Evolutionary conservation across 148 eudicot species (phyloP), one percentile per base, ranked within the genome.

Genomic region (Fagopyrum tataricum): DNA sequence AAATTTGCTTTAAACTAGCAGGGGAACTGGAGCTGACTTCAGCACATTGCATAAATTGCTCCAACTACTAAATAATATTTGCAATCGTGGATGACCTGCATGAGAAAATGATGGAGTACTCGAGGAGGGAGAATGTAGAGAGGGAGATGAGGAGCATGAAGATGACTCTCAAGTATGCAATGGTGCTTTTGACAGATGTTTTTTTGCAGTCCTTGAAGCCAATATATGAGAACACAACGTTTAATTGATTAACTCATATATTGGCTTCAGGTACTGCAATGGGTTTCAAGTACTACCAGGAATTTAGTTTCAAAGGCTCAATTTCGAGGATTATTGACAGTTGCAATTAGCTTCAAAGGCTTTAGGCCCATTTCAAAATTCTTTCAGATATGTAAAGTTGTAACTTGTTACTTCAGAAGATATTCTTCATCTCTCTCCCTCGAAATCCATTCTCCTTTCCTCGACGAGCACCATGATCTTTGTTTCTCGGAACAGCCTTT

Each of bases 51-150:
- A 81, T 85, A 40, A 87, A 83, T 71, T 85, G 91, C 52, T 83
- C 91, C 40, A 87, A 88, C 77, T 74, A 80, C n/a, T n/a, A n/a
- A n/a, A 78, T 94, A 14, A 77, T 94, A 23, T 94, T 94, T 61
- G 91, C 98, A 3, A 90, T 90, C 97, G 96, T 90, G 0, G 99
- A 91, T 43, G 97, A 95, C 67, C 68, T 95, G 12, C 97, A 95
- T 11, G 97, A 95, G 78, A 95, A 91, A 71, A 90, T 91, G 92
- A 53, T 95, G 71, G 97, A 91, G 75, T 90, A 95, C 62, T 90
- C 97, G 0, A 84, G 88, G 26, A 83, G 98, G 52, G 96, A 83
- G 5, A 95, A 90, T 15, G 92, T 96, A 2, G 98, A 91, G 79
- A 83, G 86, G 73, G 98, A 95, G 56, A 86, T 90, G 82, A 85